These are phyloP conservation scores for Hamigera avellanea DNA, from an alignment of 495 filamentous ascomycete genomes.

Conservation along the genomic window DNA sequence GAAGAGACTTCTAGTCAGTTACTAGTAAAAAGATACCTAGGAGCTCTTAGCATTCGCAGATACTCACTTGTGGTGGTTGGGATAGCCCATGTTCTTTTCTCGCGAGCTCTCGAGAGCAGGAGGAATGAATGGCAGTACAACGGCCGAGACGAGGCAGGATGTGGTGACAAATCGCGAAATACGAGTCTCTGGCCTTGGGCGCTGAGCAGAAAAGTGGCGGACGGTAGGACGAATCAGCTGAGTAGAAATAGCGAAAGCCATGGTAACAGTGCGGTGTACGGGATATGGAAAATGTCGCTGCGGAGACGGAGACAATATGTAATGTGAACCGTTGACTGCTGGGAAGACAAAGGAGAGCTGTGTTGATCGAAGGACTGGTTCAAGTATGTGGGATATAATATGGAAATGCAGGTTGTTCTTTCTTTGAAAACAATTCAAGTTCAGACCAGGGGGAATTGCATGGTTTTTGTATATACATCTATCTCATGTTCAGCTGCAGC, in stretches of 20 bases:
- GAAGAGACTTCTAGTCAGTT: not conserved
- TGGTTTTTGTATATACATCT: not conserved
- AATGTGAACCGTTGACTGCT: too few species aligned
- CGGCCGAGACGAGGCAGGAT: conserved; percentile 29
- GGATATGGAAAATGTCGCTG: not conserved
- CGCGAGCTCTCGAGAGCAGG: conserved; percentile 35
- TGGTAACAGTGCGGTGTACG: conserved; percentile 12
- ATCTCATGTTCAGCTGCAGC: not conserved
- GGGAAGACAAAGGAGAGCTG: too few species aligned
- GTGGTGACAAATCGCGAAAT: conserved; percentile 26
- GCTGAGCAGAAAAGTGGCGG: conserved; percentile 35
- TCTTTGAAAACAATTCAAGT: too few species aligned
- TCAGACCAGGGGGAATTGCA: too few species aligned
- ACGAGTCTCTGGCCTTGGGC: conserved; percentile 26
- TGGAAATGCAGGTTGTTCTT: too few species aligned
- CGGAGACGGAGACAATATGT: too few species aligned
- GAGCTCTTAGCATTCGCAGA: not conserved
- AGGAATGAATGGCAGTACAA: conserved; percentile 34
- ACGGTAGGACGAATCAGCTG: conserved; percentile 26
- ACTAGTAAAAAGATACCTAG: too few species aligned
- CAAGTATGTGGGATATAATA: too few species aligned
- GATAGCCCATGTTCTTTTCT: conserved; percentile 22
- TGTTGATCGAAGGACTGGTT: too few species aligned
- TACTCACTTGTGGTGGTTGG: conserved; percentile 28
- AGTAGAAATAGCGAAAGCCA: conserved; percentile 15